These are phyloP conservation scores for Nevesoporus exiguus DNA, from an alignment of 768 basidiomycete genomes.

Conservation along the genomic window DNA sequence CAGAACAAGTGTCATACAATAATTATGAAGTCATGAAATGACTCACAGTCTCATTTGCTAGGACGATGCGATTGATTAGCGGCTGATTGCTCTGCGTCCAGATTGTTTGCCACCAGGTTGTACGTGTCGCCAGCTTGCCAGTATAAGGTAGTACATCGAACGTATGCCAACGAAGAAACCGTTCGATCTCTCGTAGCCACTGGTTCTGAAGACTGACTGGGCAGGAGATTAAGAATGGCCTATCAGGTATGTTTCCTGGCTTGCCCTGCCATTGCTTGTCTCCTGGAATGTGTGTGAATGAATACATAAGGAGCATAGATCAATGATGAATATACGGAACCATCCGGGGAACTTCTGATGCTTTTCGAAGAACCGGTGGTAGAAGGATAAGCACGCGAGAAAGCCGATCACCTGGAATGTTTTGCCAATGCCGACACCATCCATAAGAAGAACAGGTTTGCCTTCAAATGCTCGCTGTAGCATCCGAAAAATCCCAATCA, in stretches of 20 bases:
- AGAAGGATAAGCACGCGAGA: slow-evolving; percentile 13
- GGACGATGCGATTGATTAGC: no score
- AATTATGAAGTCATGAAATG: no score
- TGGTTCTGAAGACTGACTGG: not conserved
- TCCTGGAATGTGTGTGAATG: no score
- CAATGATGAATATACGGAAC: no score
- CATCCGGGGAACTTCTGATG: not conserved
- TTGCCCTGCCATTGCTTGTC: no score
- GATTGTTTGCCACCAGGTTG: no score
- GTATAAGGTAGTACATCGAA: no score
- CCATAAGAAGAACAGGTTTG: slow-evolving; percentile 20
- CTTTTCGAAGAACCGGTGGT: not conserved
- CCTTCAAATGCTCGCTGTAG: not conserved
- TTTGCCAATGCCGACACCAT: slow-evolving; percentile 24
- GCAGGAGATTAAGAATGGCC: not conserved
- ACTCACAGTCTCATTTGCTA: no score
- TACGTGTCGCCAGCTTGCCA: no score
- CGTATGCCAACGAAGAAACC: not conserved
- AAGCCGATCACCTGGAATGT: slow-evolving; percentile 19
- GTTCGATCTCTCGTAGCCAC: not conserved
- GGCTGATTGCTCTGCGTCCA: no score
- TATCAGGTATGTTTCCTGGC: not conserved
- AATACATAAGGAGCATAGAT: no score
- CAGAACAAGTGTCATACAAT: no score
- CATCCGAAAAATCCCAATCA: slow-evolving; percentile 21